A percentile compares a stretch with the other conserved stretches of the same genome.
Conservation (phyloP, 805 yeast species). For the Zygosaccharomyces lentus region DNA sequence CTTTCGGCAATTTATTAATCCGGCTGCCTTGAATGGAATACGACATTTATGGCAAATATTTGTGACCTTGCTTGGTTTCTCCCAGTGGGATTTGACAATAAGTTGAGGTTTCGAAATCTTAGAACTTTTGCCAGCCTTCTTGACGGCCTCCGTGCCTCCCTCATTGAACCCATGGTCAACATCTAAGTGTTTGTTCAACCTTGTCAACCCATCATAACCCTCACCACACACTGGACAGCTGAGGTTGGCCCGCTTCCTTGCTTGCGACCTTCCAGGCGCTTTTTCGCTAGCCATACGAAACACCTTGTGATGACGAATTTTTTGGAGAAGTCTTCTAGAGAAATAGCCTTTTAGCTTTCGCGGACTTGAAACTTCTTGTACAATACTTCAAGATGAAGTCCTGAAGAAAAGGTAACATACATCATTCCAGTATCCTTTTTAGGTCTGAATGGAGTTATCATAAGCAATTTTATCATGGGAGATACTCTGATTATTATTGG, state of each 20-base stretch:
- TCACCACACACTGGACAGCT: conserved; percentile 71
- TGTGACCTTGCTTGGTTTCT: conserved; percentile 11
- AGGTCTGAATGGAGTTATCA: conserved; percentile 3
- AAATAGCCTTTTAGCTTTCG: neutral
- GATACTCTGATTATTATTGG: conserved; percentile 11
- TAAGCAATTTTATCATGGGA: conserved; percentile 7
- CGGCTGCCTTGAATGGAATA: conserved; percentile 50
- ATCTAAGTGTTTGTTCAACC: conserved; percentile 69
- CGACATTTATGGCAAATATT: conserved; percentile 38
- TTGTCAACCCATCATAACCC: conserved; percentile 47
- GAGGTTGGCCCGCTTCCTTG: neutral
- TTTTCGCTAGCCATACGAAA: neutral
- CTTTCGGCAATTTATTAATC: conserved; percentile 59
- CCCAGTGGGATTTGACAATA: conserved; percentile 35
- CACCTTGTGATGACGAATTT: neutral
- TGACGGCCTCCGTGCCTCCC: conserved; percentile 3
- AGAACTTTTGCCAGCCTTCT: conserved; percentile 23
- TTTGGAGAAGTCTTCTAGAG: neutral
- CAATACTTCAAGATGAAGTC: neutral
- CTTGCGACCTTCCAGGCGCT: neutral
- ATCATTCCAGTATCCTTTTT: neutral
- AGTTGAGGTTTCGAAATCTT: conserved; percentile 39
- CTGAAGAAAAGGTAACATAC: neutral
- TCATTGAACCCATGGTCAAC: conserved; percentile 49
- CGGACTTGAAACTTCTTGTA: neutral